Evolutionary conservation across 179 eudicot genomes (phyloP).

Genomic region (Patellifolia procumbens): DNA sequence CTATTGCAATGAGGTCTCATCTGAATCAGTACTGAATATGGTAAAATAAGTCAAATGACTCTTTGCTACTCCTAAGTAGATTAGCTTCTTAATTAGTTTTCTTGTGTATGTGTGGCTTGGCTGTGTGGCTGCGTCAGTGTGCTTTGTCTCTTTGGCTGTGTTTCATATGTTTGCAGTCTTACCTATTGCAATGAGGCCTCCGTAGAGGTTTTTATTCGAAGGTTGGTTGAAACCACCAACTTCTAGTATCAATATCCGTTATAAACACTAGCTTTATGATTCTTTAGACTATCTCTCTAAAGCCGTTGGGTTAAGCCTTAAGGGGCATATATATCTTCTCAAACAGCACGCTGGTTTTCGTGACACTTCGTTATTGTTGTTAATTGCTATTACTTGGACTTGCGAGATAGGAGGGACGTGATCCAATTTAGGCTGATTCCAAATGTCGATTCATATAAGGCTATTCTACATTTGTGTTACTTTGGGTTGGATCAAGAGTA

Average conservation of each 20-base stretch:
- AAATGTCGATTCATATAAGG: background rate
- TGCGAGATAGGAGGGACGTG: background rate
- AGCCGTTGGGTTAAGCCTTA: background rate
- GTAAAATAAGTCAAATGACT: too few relatives aligned
- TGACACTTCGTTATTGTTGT: background rate
- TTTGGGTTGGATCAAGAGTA: background rate
- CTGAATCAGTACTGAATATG: too few relatives aligned
- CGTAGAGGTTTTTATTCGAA: background rate
- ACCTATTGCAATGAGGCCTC: background rate
- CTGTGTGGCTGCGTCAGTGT: too few relatives aligned
- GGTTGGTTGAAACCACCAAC: background rate
- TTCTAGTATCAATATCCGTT: background rate
- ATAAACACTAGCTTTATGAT: constrained; percentile 17
- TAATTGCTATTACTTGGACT: background rate
- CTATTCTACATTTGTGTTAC: background rate
- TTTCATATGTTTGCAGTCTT: background rate
- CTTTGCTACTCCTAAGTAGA: too few relatives aligned
- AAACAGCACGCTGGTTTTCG: background rate
- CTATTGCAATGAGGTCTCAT: too few relatives aligned
- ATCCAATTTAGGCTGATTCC: background rate
- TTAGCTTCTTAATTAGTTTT: too few relatives aligned
- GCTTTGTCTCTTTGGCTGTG: background rate
- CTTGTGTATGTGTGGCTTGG: too few relatives aligned
- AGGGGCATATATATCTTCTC: background rate
- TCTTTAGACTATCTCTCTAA: constrained; percentile 25